phyloP scores from a whole-genome alignment of 1,284 basidiomycete species.

The Athelia psychrophila region DNA sequence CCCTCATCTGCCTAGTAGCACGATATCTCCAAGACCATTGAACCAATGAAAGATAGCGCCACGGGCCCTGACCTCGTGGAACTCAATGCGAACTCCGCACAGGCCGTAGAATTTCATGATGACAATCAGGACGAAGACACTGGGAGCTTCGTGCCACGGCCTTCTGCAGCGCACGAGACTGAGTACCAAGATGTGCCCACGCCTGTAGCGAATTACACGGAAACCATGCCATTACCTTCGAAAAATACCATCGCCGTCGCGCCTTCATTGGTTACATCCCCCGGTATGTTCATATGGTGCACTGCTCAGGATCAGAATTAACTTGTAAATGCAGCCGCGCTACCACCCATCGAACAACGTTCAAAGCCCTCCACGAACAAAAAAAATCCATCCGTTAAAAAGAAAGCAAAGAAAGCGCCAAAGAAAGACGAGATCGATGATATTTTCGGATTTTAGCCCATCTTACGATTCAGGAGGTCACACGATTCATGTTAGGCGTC shows the following conservation, averaged over 20 bases:
- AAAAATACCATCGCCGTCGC: too few species aligned
- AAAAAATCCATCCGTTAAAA: conserved; percentile 15
- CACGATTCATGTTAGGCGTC: not conserved
- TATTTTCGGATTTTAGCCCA: conserved; percentile 53
- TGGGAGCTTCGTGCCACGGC: conserved; percentile 11
- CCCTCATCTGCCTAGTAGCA: too few species aligned
- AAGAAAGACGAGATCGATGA: conserved; percentile 62
- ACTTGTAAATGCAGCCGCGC: too few species aligned
- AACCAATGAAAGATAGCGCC: too few species aligned
- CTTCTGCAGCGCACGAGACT: conserved; percentile 4
- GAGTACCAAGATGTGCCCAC: not conserved
- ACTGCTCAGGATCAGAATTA: too few species aligned
- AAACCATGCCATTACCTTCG: too few species aligned
- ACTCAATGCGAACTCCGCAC: too few species aligned
- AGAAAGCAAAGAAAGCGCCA: conserved; percentile 36
- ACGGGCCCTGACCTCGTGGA: too few species aligned
- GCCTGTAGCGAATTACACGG: not conserved
- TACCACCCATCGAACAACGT: conserved; percentile 4
- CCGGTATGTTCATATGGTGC: too few species aligned
- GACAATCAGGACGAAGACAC: conserved; percentile 13
- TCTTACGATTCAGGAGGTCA: too few species aligned
- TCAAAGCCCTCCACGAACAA: conserved; percentile 5
- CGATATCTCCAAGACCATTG: too few species aligned
- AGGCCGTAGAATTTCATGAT: not conserved
- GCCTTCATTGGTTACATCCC: too few species aligned